These are phyloP conservation scores for Suhomyces wounanorum DNA, from an alignment of 1,139 yeast genomes.

Conservation along the genomic window DNA sequence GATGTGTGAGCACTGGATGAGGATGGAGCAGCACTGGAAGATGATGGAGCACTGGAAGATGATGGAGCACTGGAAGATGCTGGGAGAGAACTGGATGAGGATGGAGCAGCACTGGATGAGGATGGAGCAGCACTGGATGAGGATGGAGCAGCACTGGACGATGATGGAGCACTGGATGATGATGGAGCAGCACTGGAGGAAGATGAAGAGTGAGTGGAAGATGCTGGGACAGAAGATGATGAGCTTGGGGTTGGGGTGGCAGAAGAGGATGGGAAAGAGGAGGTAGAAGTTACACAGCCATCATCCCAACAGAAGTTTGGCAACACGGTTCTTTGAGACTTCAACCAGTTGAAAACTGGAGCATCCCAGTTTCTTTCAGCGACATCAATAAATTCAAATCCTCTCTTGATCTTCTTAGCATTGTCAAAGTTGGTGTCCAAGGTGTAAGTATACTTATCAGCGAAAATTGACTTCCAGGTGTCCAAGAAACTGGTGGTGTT, in stretches of 20 bases:
- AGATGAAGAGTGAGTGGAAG: conserved; percentile 8
- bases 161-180: conserved; percentile 2
- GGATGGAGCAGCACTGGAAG: conserved; percentile 6
- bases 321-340: conserved; percentile 21
- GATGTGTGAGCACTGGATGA: conserved; percentile 8
- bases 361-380: conserved; percentile 4
- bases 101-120: conserved; percentile 8
- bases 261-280: conserved; percentile 14
- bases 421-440: conserved; percentile 14
- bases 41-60: conserved; percentile 6
- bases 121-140: conserved; percentile 9
- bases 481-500: conserved; percentile 16
- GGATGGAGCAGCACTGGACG: conserved; percentile 5
- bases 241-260: conserved; percentile 10
- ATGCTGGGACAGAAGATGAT: conserved; percentile 6
- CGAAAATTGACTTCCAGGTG: conserved; percentile 21
- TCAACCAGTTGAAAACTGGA: conserved; percentile 20
- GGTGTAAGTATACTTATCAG: conserved; percentile 18
- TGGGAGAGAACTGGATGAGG: conserved; percentile 10
- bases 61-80: conserved; percentile 8
- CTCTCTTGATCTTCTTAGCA: conserved; percentile 12
- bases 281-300: conserved; percentile 13
- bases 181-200: conserved; percentile 8
- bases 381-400: not conserved
- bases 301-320: conserved; percentile 36